Percentiles rank a stretch among this genome's conserved stretches.
These are phyloP conservation scores for Scutellaria barbata DNA, from an alignment of 257 asterid species.

Conservation along the genomic window DNA sequence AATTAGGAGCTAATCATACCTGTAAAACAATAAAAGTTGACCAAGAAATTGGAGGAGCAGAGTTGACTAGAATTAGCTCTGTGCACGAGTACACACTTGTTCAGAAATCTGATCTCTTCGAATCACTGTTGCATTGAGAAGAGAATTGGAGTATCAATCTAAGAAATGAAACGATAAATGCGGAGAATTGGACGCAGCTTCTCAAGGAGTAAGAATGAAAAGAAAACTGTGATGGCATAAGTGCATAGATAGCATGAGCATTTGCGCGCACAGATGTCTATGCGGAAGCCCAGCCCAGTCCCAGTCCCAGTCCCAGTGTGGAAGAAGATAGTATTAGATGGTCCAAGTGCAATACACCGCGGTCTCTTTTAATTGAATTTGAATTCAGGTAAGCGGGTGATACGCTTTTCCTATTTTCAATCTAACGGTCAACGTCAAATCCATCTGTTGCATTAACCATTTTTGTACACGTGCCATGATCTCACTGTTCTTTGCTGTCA, in stretches of 20 bases:
- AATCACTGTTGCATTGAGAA: slow-evolving; percentile 12
- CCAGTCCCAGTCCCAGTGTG: background rate
- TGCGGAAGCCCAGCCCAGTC: slow-evolving; percentile 27
- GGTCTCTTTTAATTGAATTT: slow-evolving; percentile 9
- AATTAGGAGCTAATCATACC: slow-evolving; percentile 39
- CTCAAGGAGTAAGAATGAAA: background rate
- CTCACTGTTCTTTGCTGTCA: background rate
- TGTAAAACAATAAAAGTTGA: slow-evolving; percentile 17
- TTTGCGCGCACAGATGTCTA: slow-evolving; percentile 38
- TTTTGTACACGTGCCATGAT: slow-evolving; percentile 12
- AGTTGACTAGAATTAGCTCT: slow-evolving; percentile 19
- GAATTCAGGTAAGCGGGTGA: slow-evolving; percentile 18
- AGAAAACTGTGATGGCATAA: background rate
- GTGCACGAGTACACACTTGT: background rate
- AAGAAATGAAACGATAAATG: slow-evolving; percentile 1
- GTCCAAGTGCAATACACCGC: slow-evolving; percentile 26
- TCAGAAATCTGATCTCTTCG: background rate
- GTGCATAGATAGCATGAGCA: slow-evolving; percentile 8
- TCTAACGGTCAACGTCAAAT: slow-evolving; percentile 25
- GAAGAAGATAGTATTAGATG: slow-evolving; percentile 17
- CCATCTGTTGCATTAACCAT: background rate
- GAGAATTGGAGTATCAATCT: slow-evolving; percentile 15
- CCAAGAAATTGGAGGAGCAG: slow-evolving; percentile 15
- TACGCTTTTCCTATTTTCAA: background rate
- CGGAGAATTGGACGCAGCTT: slow-evolving; percentile 17